Conservation (phyloP, 306 rosid species). For the Glycine tomentella region DNA sequence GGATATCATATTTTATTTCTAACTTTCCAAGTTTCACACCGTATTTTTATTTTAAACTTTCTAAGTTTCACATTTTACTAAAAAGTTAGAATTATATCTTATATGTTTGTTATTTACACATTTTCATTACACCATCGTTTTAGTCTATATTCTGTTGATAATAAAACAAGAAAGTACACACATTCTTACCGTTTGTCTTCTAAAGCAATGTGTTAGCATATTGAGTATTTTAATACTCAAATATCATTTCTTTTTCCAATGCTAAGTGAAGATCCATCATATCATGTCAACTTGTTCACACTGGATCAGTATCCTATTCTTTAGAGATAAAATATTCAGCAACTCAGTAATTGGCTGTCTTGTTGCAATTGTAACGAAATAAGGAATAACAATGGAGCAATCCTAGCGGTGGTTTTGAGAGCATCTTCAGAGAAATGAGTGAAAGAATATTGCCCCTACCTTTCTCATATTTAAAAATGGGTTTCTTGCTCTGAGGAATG, state of each 20-base stretch:
- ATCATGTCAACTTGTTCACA: slow-evolving; percentile 32
- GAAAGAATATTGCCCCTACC: slow-evolving; percentile 37
- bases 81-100: neutral
- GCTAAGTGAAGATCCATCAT: too few relatives aligned
- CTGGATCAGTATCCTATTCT: neutral
- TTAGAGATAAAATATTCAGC: slow-evolving; percentile 29
- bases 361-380: slow-evolving; percentile 32
- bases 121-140: neutral
- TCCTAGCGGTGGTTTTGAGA: slow-evolving; percentile 23
- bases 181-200: slow-evolving; percentile 1
- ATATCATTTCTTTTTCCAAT: neutral
- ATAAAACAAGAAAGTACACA: slow-evolving; percentile 34
- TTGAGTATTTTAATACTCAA: too few relatives aligned
- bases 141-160: neutral
- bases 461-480: slow-evolving; percentile 16
- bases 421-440: slow-evolving; percentile 38
- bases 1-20: slow-evolving; percentile 23
- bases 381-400: slow-evolving; percentile 18
- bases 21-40: slow-evolving; percentile 35
- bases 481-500: slow-evolving; percentile 34
- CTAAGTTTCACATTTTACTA: slow-evolving; percentile 2
- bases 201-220: neutral
- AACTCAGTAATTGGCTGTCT: slow-evolving; percentile 18
- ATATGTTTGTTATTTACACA: neutral
- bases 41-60: slow-evolving; percentile 8